Conservation (phyloP, 345 rosid genomes). For the Linum lewisii region DNA sequence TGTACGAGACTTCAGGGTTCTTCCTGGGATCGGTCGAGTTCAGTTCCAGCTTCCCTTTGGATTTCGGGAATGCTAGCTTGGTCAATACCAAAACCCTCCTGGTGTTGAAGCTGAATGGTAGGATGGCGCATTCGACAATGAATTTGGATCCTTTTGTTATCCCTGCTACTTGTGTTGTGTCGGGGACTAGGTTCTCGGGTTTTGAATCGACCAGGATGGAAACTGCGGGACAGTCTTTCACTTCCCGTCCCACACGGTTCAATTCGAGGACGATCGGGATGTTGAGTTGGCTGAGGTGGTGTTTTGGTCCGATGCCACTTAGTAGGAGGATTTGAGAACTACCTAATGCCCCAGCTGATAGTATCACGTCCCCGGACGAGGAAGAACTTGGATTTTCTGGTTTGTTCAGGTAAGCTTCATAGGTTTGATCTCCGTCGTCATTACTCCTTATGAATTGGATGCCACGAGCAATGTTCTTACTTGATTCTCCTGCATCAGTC, state of each 20-base stretch:
- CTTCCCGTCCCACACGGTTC: conserved; percentile 38
- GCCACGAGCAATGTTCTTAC: conserved; percentile 36
- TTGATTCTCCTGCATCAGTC: conserved; percentile 24
- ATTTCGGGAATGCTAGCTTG: conserved; percentile 62
- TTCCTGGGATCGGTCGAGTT: conserved; percentile 41
- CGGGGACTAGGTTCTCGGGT: conserved; percentile 38
- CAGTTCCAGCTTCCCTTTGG: conserved; percentile 55
- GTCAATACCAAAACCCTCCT: conserved; percentile 46
- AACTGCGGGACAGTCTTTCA: conserved; percentile 58
- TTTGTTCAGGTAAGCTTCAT: conserved; percentile 39
- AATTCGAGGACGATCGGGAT: conserved; percentile 33
- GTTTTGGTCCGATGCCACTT: conserved; percentile 60
- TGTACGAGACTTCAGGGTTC: conserved; percentile 62
- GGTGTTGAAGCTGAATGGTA: conserved; percentile 35
- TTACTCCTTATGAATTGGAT: conserved; percentile 50
- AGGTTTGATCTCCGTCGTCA: conserved; percentile 29
- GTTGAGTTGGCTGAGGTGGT: conserved; percentile 34
- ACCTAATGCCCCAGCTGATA: conserved; percentile 66
- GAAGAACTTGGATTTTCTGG: conserved; percentile 21
- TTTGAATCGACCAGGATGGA: conserved; percentile 32
- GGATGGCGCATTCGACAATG: conserved; percentile 44
- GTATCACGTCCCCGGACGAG: conserved; percentile 41
- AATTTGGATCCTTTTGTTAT: conserved; percentile 40
- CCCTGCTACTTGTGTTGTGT: conserved; percentile 62
- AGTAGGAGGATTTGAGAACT: conserved; percentile 63